Conservation (phyloP, 176 grass and related monocot genomes). For the Ampelocalamus luodianensis region DNA sequence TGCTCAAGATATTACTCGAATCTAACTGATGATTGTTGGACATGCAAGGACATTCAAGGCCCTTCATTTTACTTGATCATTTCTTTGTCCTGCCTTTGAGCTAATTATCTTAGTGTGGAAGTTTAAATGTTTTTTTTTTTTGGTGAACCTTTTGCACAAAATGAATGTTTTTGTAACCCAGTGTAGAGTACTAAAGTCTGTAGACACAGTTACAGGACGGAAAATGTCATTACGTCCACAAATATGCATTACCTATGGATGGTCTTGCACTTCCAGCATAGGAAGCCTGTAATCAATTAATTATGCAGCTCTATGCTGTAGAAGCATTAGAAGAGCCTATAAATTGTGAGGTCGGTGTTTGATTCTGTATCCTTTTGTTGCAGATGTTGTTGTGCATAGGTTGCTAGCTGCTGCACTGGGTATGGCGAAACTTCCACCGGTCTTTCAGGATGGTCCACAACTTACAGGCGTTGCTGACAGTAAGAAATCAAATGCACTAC, state of each 20-base stretch:
- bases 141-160: neutral
- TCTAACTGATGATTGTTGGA: slow-evolving; percentile 21
- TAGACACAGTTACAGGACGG: neutral
- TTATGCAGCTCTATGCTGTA: slow-evolving; percentile 10
- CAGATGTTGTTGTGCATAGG: slow-evolving; percentile 97
- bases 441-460: slow-evolving; percentile 89
- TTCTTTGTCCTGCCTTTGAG: slow-evolving; percentile 17
- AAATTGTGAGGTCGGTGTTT: slow-evolving; percentile 11
- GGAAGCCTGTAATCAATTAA: slow-evolving; percentile 22
- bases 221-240: neutral
- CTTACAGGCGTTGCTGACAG: slow-evolving; percentile 90
- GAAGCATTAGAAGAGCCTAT: neutral
- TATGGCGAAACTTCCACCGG: slow-evolving; percentile 90
- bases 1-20: slow-evolving; percentile 26
- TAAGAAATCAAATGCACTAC: slow-evolving; percentile 54
- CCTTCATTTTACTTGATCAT: neutral
- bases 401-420: slow-evolving; percentile 91
- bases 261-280: neutral
- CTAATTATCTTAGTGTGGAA: neutral
- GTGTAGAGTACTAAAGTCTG: neutral
- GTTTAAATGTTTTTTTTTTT: neutral
- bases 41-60: neutral
- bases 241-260: neutral
- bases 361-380: slow-evolving; percentile 46
- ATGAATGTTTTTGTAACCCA: slow-evolving; percentile 19